Base-by-base conservation (phyloP, 257 asterid genomes). In the Cynanchum wilfordii region DNA sequence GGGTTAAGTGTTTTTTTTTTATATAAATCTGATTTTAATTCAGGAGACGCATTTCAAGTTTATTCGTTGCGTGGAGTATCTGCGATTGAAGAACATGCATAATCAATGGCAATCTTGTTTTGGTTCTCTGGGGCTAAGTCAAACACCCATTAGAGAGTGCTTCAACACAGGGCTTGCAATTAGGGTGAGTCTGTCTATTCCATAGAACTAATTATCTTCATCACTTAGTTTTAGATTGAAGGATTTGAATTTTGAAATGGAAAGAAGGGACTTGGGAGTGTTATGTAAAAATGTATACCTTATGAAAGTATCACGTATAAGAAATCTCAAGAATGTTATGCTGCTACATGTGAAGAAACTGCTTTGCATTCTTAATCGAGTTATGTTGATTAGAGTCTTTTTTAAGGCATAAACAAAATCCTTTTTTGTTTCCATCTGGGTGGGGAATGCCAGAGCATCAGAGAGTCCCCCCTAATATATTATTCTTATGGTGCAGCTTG, bases 31-130 rank as follows among this genome's bases (percentile, higher is more conserved):
- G 10, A 67, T 52, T 15, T 33, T 30, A 55, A 30, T 79, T 80
- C 87, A 89, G 98, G 85, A 80, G 49, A 78, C 74, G 7, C 96
- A 93, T 81, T 91, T 84, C 79, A 83, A 71, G 85, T 86, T 94
- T 36, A 87, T 94, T 68, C 77, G 84, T 29, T 94, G 98, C 74
- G 81, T 91, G 52, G 97, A 91, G 84, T 72, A 76, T 12, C 75
- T 89, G 78, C 94, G 78, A 22, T 76, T 89, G 86, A 84, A 84
- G 86, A 82, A 82, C 76, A 85, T 51, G 67, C 94, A 88, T 60
- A 50, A 76, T 0, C 74, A 89, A 40, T 91, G 97, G 98, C 81
- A 75, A 63, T 85, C 94, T 70, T 94, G 98, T 82, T 94, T 84
- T 72, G 67, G 66, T 68, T 47, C 85, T 7, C 76, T 80, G n/a